Conservation (phyloP, 257 asterid species). For the Petunia secreta region DNA sequence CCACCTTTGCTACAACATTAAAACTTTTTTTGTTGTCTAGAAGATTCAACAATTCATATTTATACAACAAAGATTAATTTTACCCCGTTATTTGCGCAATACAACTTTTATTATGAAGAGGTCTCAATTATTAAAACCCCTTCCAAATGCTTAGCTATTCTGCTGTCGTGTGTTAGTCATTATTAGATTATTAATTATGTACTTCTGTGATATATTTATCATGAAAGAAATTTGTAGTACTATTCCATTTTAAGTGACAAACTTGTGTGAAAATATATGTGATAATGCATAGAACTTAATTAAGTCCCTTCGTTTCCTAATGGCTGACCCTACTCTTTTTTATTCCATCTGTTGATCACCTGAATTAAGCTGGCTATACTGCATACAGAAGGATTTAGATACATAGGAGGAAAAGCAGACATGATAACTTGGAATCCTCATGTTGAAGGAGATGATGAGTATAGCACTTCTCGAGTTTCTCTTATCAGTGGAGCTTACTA, state of each 20-base stretch:
- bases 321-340: background rate
- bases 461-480: slow-evolving; percentile 55
- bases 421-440: slow-evolving; percentile 57
- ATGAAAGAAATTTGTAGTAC: background rate
- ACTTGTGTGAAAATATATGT: background rate
- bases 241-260: background rate
- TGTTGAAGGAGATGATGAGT: slow-evolving; percentile 70
- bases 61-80: no score
- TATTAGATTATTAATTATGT: no score
- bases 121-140: no score
- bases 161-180: no score
- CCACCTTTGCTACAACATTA: no score
- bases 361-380: slow-evolving; percentile 50
- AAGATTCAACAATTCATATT: no score
- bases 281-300: background rate
- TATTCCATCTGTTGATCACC: no score
- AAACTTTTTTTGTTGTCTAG: no score
- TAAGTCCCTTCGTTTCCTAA: background rate
- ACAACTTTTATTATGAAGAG: no score
- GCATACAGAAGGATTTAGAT: slow-evolving; percentile 57
- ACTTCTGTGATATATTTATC: no score
- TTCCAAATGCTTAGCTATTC: no score
- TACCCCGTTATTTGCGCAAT: no score
- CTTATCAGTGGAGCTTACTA: slow-evolving; percentile 48
- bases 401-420: slow-evolving; percentile 69